phyloP scores from a whole-genome alignment of 208 protist genomes.

The Polymyxa betae region DNA sequence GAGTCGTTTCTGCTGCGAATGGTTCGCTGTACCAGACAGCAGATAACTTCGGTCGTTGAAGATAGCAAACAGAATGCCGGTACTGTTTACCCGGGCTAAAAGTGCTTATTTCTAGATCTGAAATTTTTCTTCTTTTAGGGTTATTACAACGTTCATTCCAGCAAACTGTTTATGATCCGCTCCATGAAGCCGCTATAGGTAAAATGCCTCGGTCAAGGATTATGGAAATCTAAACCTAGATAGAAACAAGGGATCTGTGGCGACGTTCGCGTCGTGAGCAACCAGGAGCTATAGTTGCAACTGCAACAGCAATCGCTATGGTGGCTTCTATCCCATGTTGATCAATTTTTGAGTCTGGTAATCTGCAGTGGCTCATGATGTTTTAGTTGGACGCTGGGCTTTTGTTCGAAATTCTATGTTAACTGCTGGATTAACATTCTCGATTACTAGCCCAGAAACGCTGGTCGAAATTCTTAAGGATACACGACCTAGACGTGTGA shows the following conservation, averaged over 20 bases:
- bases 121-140: too few species aligned
- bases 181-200: neutral
- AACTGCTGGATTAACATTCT: neutral
- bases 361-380: neutral
- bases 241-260: neutral
- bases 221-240: neutral
- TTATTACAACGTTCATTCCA: neutral
- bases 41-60: too few species aligned
- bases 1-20: too few species aligned
- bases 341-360: neutral
- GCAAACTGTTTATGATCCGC: neutral
- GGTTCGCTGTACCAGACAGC: too few species aligned
- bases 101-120: too few species aligned
- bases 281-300: neutral
- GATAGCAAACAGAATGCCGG: too few species aligned
- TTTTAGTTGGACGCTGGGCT: conserved; percentile 8
- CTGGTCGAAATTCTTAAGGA: neutral
- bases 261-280: neutral
- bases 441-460: conserved; percentile 3
- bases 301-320: neutral
- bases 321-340: neutral
- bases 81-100: too few species aligned
- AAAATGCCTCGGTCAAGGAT: neutral
- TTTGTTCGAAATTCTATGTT: conserved; percentile 21
- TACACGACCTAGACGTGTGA: conserved; percentile 9